Conservation (phyloP, 495 filamentous ascomycete species). For the Sporormia fimetaria region DNA sequence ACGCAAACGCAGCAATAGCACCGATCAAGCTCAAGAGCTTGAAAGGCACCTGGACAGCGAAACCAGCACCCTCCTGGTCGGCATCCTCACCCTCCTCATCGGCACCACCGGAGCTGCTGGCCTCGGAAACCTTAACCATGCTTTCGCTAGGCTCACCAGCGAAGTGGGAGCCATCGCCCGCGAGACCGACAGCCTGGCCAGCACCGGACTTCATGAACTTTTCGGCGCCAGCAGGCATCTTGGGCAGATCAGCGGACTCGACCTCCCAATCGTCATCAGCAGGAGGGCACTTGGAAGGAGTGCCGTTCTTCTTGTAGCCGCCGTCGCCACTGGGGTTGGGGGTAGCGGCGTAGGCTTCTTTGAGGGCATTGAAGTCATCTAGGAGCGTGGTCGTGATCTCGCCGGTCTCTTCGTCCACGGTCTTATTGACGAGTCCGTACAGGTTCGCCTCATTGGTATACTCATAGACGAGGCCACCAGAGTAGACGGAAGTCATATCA, state of each 20-base stretch:
- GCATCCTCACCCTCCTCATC: neutral
- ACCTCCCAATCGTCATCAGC: conserved; percentile 64
- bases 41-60: conserved; percentile 7
- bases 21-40: conserved; percentile 11
- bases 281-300: conserved; percentile 58
- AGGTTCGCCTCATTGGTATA: conserved; percentile 67
- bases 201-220: conserved; percentile 59
- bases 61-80: neutral
- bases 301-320: conserved; percentile 58
- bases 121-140: conserved; percentile 48
- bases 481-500: conserved; percentile 85
- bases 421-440: conserved; percentile 46
- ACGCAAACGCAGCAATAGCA: conserved; percentile 8
- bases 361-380: conserved; percentile 57
- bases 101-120: conserved; percentile 36
- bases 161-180: conserved; percentile 57
- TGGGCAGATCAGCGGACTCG: conserved; percentile 49
- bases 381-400: conserved; percentile 10
- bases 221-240: conserved; percentile 51
- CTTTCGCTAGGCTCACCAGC: conserved; percentile 47
- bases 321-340: conserved; percentile 61
- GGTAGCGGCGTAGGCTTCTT: conserved; percentile 49
- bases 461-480: conserved; percentile 90
- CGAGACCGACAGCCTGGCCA: conserved; percentile 55
- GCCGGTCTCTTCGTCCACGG: conserved; percentile 40